Percentiles rank a stretch among this genome's conserved stretches.
Evolutionary conservation across 2,329 filamentous ascomycete genomes (phyloP).

Genomic region (Aureobasidium sp.): DNA sequence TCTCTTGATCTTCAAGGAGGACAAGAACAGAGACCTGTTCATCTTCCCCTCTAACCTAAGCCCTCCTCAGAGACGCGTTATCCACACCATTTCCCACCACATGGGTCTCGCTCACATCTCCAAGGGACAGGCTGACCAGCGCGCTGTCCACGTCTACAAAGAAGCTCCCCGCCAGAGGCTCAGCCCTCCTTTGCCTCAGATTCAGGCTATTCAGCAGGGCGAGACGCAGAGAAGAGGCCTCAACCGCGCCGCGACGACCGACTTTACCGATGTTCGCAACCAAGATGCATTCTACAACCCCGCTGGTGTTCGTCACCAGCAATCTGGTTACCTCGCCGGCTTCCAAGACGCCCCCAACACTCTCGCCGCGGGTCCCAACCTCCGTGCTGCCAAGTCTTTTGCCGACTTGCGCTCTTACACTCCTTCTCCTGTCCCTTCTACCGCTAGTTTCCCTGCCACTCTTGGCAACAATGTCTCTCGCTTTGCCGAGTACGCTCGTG

Average conservation of each 20-base stretch:
- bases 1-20: constrained; percentile 80
- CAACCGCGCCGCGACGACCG: constrained; percentile 92
- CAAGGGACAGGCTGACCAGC: constrained; percentile 76
- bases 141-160: constrained; percentile 86
- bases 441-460: constrained; percentile 73
- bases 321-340: constrained; percentile 68
- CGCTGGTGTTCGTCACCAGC: constrained; percentile 68
- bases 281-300: constrained; percentile 64
- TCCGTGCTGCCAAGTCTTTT: constrained; percentile 92
- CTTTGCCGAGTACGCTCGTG: constrained; percentile 52
- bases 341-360: constrained; percentile 66
- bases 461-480: constrained; percentile 57
- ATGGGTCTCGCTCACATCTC: constrained; percentile 89
- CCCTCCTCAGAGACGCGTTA: constrained; percentile 77
- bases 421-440: constrained; percentile 83
- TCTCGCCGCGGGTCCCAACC: constrained; percentile 64
- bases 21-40: constrained; percentile 67
- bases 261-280: constrained; percentile 78
- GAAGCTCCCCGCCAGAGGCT: constrained; percentile 50
- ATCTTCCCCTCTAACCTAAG: constrained; percentile 76
- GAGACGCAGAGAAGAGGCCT: constrained; percentile 77
- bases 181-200: constrained; percentile 57
- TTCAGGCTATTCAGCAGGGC: constrained; percentile 55
- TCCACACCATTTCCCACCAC: constrained; percentile 91
- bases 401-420: constrained; percentile 93